Percentiles rank a stretch among this genome's conserved stretches.
These are phyloP conservation scores for Pseudonectria foliicola DNA, from an alignment of 2,329 filamentous ascomycete species.

Conservation along the genomic window DNA sequence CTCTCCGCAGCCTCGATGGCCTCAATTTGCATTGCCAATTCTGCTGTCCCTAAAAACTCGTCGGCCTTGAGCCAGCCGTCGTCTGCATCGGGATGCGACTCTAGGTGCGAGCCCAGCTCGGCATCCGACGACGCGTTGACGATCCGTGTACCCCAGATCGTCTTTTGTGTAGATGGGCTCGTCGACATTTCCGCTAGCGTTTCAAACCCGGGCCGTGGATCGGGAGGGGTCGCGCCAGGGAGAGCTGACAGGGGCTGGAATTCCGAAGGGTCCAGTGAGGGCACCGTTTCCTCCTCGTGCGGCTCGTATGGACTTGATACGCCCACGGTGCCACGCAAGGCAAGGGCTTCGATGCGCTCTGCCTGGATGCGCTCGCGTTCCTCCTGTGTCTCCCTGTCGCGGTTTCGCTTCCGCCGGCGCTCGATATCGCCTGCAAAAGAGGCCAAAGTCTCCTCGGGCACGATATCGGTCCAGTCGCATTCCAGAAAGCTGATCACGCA, in stretches of 20 bases:
- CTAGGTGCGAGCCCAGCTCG: too few relatives aligned
- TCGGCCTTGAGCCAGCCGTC: constrained; percentile 87
- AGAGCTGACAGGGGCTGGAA: constrained; percentile 55
- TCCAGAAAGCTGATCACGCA: constrained; percentile 87
- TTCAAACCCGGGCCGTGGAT: constrained; percentile 54
- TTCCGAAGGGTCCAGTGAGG: constrained; percentile 48
- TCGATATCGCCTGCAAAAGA: constrained; percentile 72
- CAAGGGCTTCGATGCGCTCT: constrained; percentile 69
- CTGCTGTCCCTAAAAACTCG: constrained; percentile 57
- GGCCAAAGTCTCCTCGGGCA: constrained; percentile 66
- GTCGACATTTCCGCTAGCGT: constrained; percentile 72
- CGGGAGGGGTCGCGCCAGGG: constrained; percentile 46
- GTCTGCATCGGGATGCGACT: constrained; percentile 31
- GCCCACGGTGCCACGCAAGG: constrained; percentile 47
- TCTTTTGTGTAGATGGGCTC: constrained; percentile 67
- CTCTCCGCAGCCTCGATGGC: constrained; percentile 38
- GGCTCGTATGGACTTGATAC: constrained; percentile 32
- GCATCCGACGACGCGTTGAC: constrained; percentile 52
- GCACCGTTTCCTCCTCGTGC: constrained; percentile 30
- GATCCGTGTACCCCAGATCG: constrained; percentile 85
- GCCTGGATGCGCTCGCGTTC: constrained; percentile 79
- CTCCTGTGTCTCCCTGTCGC: constrained; percentile 77
- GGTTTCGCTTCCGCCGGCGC: constrained; percentile 65
- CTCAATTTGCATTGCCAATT: constrained; percentile 53
- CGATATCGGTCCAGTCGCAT: constrained; percentile 91